Evolutionary conservation across 2,329 filamentous ascomycete species (phyloP).

Genomic region (Stromatinia cepivora): DNA sequence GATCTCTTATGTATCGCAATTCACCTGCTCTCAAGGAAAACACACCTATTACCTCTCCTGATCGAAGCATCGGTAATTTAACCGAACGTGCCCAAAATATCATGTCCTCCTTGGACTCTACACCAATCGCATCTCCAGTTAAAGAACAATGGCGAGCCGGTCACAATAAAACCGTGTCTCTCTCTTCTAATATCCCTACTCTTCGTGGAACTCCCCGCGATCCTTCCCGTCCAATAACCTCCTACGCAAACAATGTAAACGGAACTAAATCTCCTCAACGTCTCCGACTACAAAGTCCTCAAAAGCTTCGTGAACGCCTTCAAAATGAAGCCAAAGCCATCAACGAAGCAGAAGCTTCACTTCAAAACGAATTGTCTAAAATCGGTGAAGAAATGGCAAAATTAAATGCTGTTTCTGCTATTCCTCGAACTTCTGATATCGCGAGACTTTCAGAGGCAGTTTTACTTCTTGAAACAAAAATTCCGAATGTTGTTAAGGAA

Average conservation of each 20-base stretch:
- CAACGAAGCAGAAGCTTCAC: slow-evolving; percentile 64
- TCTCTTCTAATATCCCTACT: slow-evolving; percentile 41
- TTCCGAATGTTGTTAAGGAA: slow-evolving; percentile 61
- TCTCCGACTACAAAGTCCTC: slow-evolving; percentile 68
- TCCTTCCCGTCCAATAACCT: slow-evolving; percentile 32
- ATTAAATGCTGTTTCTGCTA: slow-evolving; percentile 47
- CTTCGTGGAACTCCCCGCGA: slow-evolving; percentile 32
- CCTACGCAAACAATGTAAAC: slow-evolving; percentile 20
- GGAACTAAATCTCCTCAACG: slow-evolving; percentile 42
- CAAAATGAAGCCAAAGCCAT: slow-evolving; percentile 78
- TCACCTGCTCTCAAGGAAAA: slow-evolving; percentile 38
- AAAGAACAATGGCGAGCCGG: slow-evolving; percentile 38
- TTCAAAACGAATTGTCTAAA: slow-evolving; percentile 75
- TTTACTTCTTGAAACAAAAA: slow-evolving; percentile 63
- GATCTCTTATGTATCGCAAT: slow-evolving; percentile 31
- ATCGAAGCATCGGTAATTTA: slow-evolving; percentile 33
- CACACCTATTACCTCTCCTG: slow-evolving; percentile 27
- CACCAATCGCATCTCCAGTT: slow-evolving; percentile 22
- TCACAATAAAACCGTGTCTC: slow-evolving; percentile 35
- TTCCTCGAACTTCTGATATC: slow-evolving; percentile 35
- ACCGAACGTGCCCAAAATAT: slow-evolving; percentile 39
- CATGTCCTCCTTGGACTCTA: slow-evolving; percentile 34
- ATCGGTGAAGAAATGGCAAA: slow-evolving; percentile 78
- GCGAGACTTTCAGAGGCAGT: slow-evolving; percentile 57
- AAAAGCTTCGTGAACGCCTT: slow-evolving; percentile 80